A percentile compares a stretch with the other conserved stretches of the same genome.
phyloP scores from a whole-genome alignment of 306 rosid genomes.

The Medicago ruthenica region DNA sequence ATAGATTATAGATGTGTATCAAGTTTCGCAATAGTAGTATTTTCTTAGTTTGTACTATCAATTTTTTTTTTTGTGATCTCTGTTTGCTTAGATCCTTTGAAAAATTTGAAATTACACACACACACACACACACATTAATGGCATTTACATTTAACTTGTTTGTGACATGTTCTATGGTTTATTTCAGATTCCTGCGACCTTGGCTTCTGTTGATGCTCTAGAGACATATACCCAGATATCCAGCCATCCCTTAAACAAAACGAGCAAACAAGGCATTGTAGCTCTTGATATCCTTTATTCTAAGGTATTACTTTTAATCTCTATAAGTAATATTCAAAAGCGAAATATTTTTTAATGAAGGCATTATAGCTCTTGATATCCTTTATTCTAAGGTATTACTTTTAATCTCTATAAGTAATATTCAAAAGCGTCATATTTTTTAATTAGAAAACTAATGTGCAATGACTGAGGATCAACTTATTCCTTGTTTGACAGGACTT shows the following conservation, averaged over 20 bases:
- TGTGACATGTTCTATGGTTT: slow-evolving; percentile 23
- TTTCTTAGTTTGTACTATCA: neutral
- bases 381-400: slow-evolving; percentile 68
- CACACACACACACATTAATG: neutral
- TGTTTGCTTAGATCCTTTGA: slow-evolving; percentile 7
- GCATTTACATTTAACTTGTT: slow-evolving; percentile 12
- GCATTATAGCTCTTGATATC: slow-evolving; percentile 81
- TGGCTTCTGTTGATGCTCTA: slow-evolving; percentile 82
- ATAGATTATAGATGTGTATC: slow-evolving; percentile 1
- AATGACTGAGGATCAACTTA: slow-evolving; percentile 12
- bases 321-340: too few species aligned
- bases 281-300: slow-evolving; percentile 75
- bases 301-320: slow-evolving; percentile 58
- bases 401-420: neutral
- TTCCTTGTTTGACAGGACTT: slow-evolving; percentile 65
- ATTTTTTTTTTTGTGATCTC: neutral
- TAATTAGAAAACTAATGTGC: neutral
- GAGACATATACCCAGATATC: slow-evolving; percentile 94
- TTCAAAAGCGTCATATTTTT: neutral
- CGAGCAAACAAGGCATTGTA: slow-evolving; percentile 89
- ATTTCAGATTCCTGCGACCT: slow-evolving; percentile 76
- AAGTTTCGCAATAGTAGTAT: slow-evolving; percentile 19
- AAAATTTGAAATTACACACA: neutral
- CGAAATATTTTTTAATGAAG: slow-evolving; percentile 36
- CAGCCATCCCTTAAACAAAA: slow-evolving; percentile 96